These are phyloP conservation scores for Nitzschia sp. DNA, from an alignment of 108 stramenopile genomes.

Conservation along the genomic window DNA sequence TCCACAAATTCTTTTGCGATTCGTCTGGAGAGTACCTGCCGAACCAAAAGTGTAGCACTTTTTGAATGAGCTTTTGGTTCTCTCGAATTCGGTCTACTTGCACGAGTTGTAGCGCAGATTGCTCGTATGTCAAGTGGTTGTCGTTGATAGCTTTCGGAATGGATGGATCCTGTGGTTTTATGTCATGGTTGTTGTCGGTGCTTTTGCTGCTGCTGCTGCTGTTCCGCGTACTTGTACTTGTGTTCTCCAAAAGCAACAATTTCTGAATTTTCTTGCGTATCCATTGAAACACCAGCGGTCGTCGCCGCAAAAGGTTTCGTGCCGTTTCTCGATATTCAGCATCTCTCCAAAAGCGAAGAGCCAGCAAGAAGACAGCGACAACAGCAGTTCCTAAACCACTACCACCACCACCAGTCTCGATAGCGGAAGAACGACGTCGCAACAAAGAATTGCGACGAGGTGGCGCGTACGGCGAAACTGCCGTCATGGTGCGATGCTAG, in stretches of 20 bases:
- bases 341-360: not conserved
- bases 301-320: not conserved
- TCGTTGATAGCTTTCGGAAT: too few relatives aligned
- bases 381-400: not conserved
- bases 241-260: not conserved
- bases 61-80: slow-evolving; percentile 45
- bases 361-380: slow-evolving; percentile 5
- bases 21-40: slow-evolving; percentile 70
- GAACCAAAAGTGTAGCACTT: slow-evolving; percentile 77
- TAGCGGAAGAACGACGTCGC: not conserved
- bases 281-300: not conserved
- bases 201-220: not conserved
- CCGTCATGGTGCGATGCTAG: slow-evolving; percentile 18
- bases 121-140: too few relatives aligned
- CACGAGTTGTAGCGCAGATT: not conserved
- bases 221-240: too few relatives aligned
- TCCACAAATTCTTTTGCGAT: slow-evolving; percentile 82
- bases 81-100: slow-evolving; percentile 14
- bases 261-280: not conserved
- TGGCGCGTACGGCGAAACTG: slow-evolving; percentile 13
- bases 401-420: not conserved
- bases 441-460: slow-evolving; percentile 19
- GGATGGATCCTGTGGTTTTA: too few relatives aligned
- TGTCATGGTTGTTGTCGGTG: too few relatives aligned
- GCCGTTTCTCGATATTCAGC: not conserved